Base-by-base conservation (phyloP, 352 stramenopile species). In the Globisporangium barbulae region DNA sequence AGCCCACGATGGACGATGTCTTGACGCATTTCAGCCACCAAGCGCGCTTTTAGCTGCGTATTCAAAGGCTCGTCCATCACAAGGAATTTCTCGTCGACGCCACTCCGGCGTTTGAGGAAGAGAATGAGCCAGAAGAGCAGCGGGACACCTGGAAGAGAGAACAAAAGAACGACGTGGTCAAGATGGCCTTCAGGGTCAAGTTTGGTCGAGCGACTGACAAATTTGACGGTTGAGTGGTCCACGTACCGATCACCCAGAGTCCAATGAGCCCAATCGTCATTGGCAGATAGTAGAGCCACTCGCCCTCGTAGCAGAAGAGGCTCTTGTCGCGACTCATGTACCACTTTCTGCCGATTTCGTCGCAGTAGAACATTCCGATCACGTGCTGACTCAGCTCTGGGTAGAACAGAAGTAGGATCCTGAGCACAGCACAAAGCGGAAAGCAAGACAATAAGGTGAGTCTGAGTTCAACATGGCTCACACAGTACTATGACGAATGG, bases 111-210 rank as follows among this genome's bases (percentile, higher is more conserved):
- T 59, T 88, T 88, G 44, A 78, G 41, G 5, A 75, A 82, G 19
- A 92, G 63, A n/a, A 90, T 79, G 19, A 75, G 66, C 78, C 78
- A 92, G 47, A 90, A 90, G 17, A 89, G 65, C n/a, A 90, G 33
- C 3, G 83, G 83, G 3, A 92, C 78, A 21, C 83, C 83, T 90
- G 62, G 33, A 35, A 70, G 37, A n/a, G 47, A 3, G 17, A 41
- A 12, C 35, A 41, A 9, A 37, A 10, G 31, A 9, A 37, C 31
- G 31, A 37, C 31, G 25, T 28, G 25, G 25, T 28, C 35, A 39
- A 19, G 39, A n/a, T 44, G 39, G 15, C 8, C 39, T n/a, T 6
- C 13, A 44, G 39, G 13, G 15, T 12, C 10, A 44, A 19, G 15
- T 44, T 44, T 12, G 39, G 15, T 44, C 39, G 39, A 44, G 5